These are phyloP conservation scores for Alternaria arborescens DNA, from an alignment of 2,329 filamentous ascomycete genomes.

Conservation along the genomic window DNA sequence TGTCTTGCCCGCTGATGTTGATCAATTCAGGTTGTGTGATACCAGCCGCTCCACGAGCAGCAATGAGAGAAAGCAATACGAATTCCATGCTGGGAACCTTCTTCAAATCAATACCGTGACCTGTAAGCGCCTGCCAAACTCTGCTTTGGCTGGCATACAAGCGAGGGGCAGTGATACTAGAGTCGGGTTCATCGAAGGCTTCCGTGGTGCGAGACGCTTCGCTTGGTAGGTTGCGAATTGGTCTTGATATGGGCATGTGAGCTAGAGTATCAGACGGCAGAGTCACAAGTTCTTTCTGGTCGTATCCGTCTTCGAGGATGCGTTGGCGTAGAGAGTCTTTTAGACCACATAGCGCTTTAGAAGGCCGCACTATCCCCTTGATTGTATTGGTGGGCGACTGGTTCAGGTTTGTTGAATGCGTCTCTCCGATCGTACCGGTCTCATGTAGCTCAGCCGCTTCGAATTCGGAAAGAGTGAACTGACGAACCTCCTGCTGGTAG, in stretches of 20 bases:
- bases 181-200: slow-evolving; percentile 39
- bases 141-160: slow-evolving; percentile 62
- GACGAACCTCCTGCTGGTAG: slow-evolving; percentile 50
- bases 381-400: background rate
- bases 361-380: slow-evolving; percentile 13
- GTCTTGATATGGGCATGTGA: slow-evolving; percentile 3
- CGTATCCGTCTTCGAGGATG: slow-evolving; percentile 19
- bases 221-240: slow-evolving; percentile 24
- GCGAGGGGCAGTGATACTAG: slow-evolving; percentile 33
- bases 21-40: slow-evolving; percentile 67
- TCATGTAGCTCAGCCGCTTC: slow-evolving; percentile 39
- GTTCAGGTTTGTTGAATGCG: background rate
- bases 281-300: background rate
- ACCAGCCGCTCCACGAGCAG: slow-evolving; percentile 61
- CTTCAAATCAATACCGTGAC: slow-evolving; percentile 65
- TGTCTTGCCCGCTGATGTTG: slow-evolving; percentile 67
- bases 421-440: slow-evolving; percentile 9
- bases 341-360: slow-evolving; percentile 26
- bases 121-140: slow-evolving; percentile 68
- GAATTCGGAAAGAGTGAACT: slow-evolving; percentile 42
- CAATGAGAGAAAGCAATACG: slow-evolving; percentile 66
- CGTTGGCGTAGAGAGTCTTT: slow-evolving; percentile 31
- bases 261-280: background rate
- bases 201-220: slow-evolving; percentile 15
- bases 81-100: slow-evolving; percentile 65